Evolutionary conservation across 73 alveolate genomes (phyloP).

Genomic region (Paraurostyla sp.): DNA sequence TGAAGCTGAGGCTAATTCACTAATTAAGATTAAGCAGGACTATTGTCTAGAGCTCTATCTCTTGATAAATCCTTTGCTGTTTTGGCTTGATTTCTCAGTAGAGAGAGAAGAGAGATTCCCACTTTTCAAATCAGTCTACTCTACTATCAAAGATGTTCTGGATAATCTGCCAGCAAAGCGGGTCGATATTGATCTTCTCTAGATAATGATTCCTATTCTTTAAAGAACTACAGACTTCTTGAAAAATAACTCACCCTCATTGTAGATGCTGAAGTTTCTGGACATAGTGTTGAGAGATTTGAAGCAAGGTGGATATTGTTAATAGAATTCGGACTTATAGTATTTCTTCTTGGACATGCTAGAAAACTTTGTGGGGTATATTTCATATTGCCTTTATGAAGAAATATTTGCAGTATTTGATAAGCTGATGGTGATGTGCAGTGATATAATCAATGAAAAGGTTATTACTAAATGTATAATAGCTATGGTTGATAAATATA

Average conservation of each 20-base stretch:
- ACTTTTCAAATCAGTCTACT: slow-evolving; percentile 68
- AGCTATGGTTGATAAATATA: slow-evolving; percentile 58
- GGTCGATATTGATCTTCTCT: slow-evolving; percentile 67
- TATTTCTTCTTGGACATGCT: slow-evolving; percentile 57
- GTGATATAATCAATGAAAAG: slow-evolving; percentile 35
- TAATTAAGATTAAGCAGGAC: slow-evolving; percentile 59
- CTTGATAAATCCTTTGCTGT: slow-evolving; percentile 69
- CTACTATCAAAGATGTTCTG: slow-evolving; percentile 71
- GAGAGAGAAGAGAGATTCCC: slow-evolving; percentile 78
- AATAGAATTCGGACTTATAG: slow-evolving; percentile 41
- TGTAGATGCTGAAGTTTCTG: slow-evolving; percentile 70
- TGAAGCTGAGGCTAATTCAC: slow-evolving; percentile 77
- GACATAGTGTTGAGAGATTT: slow-evolving; percentile 72
- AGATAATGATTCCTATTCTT: slow-evolving; percentile 61
- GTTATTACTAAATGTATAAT: slow-evolving; percentile 38
- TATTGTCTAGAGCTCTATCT: slow-evolving; percentile 68
- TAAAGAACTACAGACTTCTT: slow-evolving; percentile 52
- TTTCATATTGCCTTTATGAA: slow-evolving; percentile 71
- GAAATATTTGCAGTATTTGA: slow-evolving; percentile 72
- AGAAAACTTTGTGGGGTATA: slow-evolving; percentile 35
- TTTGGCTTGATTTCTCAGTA: slow-evolving; percentile 74
- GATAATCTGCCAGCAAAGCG: slow-evolving; percentile 71
- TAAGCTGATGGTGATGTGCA: slow-evolving; percentile 40
- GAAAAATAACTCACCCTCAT: slow-evolving; percentile 60
- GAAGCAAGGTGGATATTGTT: slow-evolving; percentile 17